Percentiles rank a stretch among this genome's conserved stretches.
Evolutionary conservation across 139 green algal genomes (phyloP).

Genomic region (Protoeuglena noctilucae): DNA sequence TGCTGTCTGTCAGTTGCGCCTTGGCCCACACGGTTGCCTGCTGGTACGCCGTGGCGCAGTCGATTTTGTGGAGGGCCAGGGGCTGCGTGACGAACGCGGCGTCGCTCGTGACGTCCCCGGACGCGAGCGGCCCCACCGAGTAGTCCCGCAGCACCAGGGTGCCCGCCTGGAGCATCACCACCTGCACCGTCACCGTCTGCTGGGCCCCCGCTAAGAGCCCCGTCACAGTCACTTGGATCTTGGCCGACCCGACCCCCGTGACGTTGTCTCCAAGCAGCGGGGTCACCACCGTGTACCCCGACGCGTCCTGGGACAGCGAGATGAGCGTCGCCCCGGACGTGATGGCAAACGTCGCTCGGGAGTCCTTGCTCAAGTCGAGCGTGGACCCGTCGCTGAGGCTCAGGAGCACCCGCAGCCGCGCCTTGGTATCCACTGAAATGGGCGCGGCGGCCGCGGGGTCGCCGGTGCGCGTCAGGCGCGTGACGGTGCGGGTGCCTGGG

Average conservation of each 20-base stretch:
- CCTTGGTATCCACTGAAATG: neutral
- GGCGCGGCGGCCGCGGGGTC: neutral
- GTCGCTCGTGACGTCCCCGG: neutral
- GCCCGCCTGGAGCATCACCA: neutral
- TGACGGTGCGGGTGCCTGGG: neutral
- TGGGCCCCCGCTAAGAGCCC: neutral
- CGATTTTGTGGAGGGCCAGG: neutral
- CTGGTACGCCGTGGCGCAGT: neutral
- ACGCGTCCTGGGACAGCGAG: neutral
- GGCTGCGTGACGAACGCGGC: neutral
- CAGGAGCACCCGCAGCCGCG: neutral
- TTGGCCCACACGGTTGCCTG: neutral
- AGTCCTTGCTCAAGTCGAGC: neutral
- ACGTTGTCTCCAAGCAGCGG: too few relatives aligned
- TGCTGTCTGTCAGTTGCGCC: neutral
- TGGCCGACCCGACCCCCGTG: too few relatives aligned
- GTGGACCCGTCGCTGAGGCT: neutral
- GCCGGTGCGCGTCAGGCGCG: neutral
- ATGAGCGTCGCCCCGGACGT: neutral
- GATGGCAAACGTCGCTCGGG: neutral
- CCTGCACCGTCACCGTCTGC: neutral
- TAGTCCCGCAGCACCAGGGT: neutral
- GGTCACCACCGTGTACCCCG: neutral
- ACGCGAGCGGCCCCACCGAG: neutral
- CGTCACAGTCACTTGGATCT: neutral